Evolutionary conservation across 192 early-diverging fungal genomes (phyloP), one percentile per base, ranked within the genome.

Genomic region (Coemansia sp.): DNA sequence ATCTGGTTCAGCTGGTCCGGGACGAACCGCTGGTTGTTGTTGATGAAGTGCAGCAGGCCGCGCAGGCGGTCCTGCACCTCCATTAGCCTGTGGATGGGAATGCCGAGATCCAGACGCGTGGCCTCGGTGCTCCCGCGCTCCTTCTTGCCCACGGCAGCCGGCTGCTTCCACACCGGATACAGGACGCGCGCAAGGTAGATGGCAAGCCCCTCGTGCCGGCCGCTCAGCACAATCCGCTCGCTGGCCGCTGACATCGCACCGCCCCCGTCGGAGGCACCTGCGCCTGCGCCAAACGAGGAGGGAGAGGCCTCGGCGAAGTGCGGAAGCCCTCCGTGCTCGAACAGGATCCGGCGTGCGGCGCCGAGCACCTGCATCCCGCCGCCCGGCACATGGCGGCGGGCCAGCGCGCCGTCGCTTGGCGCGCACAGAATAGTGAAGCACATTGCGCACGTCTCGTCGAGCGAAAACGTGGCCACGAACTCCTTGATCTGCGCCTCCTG

Each of bases 401-500:
- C 57, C 26, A 56, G 26, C 16, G 47, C 49, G 39, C 66, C 73
- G 21, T 11, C 18, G 19, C 76, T 70, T 6, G 21, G 21, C 21
- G 72, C 70, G 58, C 89, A 90, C 54, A 91, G 76, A 59, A 96
- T 86, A 1, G 88, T 87, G 6, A 94, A 81, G 70, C 91, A 92
- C 94, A 98, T 95, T 41, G 93, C 92, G 65, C 93, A 95, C 15
- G 89, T 80, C 72, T 95, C 89, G 40, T 84, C 81, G 10, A 79
- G 68, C 0, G 89, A 88, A 65, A 87, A 95, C 6, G 71, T 80
- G 44, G 71, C 66, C 19, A 89, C 74, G 70, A 90, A 89, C 42
- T 77, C 74, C 57, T 63, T 53, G 37, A 87, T 74, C 44, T 85
- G 79, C 18, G 63, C 63, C 9, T 76, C 76, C n/a, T 74, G 62